Evolutionary conservation across 805 yeast species (phyloP).

Genomic region (Cyberlindnera galapagoensis): DNA sequence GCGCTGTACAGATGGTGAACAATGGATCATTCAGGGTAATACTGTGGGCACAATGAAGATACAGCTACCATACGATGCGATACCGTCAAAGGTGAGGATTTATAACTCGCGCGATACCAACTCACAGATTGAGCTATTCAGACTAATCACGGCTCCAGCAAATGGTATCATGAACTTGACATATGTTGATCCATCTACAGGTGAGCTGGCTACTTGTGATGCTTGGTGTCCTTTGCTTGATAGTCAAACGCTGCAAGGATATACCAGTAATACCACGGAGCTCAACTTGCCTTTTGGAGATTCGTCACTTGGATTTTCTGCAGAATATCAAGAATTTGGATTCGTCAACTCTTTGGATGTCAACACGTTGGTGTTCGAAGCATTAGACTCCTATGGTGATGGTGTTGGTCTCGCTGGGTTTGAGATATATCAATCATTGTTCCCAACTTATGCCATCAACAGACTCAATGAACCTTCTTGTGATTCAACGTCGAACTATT

Average conservation of each 20-base stretch:
- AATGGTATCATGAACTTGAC: slow-evolving; percentile 89
- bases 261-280: slow-evolving; percentile 6
- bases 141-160: slow-evolving; percentile 72
- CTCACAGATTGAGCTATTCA: slow-evolving; percentile 49
- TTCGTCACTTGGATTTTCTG: slow-evolving; percentile 30
- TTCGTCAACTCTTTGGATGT: slow-evolving; percentile 66
- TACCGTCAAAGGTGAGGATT: slow-evolving; percentile 69
- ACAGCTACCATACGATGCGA: slow-evolving; percentile 44
- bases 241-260: slow-evolving; percentile 26
- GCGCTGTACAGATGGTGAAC: slow-evolving; percentile 49
- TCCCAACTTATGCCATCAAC: slow-evolving; percentile 68
- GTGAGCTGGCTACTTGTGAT: slow-evolving; percentile 60
- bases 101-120: slow-evolving; percentile 49
- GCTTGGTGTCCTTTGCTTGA: slow-evolving; percentile 78
- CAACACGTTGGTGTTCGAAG: slow-evolving; percentile 52
- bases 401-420: slow-evolving; percentile 68
- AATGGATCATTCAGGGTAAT: slow-evolving; percentile 48
- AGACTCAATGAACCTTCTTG: slow-evolving; percentile 66
- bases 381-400: slow-evolving; percentile 62
- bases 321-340: slow-evolving; percentile 71
- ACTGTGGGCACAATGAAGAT: slow-evolving; percentile 63
- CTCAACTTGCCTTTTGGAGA: slow-evolving; percentile 22
- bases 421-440: slow-evolving; percentile 51
- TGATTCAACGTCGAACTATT: slow-evolving; percentile 19
- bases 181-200: slow-evolving; percentile 69